phyloP scores from a whole-genome alignment of 2,329 filamentous ascomycete species.

The Cephalotrichum gorgonifer region DNA sequence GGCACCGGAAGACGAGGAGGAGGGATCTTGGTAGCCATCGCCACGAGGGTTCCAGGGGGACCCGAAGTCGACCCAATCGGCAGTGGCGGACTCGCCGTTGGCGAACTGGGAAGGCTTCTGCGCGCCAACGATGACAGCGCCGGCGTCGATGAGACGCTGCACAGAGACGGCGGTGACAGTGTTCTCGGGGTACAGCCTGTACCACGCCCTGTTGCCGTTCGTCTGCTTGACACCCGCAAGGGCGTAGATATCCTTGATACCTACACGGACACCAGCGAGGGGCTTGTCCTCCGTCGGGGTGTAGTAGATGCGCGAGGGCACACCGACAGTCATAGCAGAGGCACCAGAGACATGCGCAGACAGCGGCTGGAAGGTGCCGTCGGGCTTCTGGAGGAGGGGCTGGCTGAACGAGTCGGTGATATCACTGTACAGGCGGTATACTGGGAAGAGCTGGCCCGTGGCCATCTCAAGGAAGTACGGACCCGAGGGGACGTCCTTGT shows the following conservation, averaged over 20 bases:
- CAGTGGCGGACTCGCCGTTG: slow-evolving; percentile 30
- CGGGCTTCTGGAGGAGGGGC: slow-evolving; percentile 16
- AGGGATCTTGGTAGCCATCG: slow-evolving; percentile 35
- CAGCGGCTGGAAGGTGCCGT: slow-evolving; percentile 15
- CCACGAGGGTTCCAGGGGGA: slow-evolving; percentile 33
- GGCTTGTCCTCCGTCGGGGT: slow-evolving; percentile 41
- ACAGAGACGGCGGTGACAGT: slow-evolving; percentile 39
- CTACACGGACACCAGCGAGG: slow-evolving; percentile 48
- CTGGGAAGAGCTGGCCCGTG: slow-evolving; percentile 20
- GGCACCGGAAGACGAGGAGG: slow-evolving; percentile 31
- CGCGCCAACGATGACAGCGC: slow-evolving; percentile 39
- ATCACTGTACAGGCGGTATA: slow-evolving; percentile 24
- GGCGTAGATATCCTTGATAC: slow-evolving; percentile 53
- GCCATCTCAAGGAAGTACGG: slow-evolving; percentile 24
- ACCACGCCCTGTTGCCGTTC: slow-evolving; percentile 49
- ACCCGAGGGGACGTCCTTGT: slow-evolving; percentile 17
- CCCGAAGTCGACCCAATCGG: slow-evolving; percentile 33
- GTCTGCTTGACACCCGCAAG: slow-evolving; percentile 41
- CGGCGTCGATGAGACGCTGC: slow-evolving; percentile 47
- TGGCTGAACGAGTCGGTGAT: slow-evolving; percentile 17
- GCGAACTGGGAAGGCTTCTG: slow-evolving; percentile 38
- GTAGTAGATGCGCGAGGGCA: slow-evolving; percentile 52
- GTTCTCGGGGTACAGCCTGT: slow-evolving; percentile 38
- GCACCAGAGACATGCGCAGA: background rate
- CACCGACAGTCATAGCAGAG: slow-evolving; percentile 24